Percentiles rank a stretch among this genome's conserved stretches.
These are phyloP conservation scores for Aspergillus egyptiacus DNA, from an alignment of 495 filamentous ascomycete species.

Conservation along the genomic window DNA sequence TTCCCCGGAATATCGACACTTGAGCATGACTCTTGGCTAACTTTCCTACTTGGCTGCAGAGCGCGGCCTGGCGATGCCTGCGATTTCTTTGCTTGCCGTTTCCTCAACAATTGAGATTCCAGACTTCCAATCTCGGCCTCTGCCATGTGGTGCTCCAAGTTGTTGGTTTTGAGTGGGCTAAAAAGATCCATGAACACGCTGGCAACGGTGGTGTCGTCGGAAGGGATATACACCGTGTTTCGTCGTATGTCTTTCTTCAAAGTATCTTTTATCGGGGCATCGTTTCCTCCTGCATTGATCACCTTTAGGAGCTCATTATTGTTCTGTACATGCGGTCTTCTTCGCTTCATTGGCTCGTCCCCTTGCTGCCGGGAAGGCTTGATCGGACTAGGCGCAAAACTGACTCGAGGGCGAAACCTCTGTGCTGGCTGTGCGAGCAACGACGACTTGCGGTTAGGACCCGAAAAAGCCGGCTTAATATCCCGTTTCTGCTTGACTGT, in stretches of 20 bases:
- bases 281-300: conserved; percentile 8
- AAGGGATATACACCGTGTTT: conserved; percentile 38
- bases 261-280: conserved; percentile 5
- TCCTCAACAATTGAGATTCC: conserved; percentile 22
- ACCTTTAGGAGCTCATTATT: conserved; percentile 16
- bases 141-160: not conserved
- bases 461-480: not conserved
- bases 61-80: conserved; percentile 26
- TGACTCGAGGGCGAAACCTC: conserved; percentile 34
- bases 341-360: conserved; percentile 7
- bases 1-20: conserved; percentile 34
- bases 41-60: conserved; percentile 31
- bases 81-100: conserved; percentile 27
- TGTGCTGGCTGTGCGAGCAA: conserved; percentile 41
- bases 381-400: conserved; percentile 20
- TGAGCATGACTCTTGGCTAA: conserved; percentile 26
- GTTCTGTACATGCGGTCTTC: conserved; percentile 2
- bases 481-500: conserved; percentile 18
- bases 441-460: conserved; percentile 26
- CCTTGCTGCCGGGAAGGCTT: conserved; percentile 10
- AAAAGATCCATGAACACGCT: conserved; percentile 41
- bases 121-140: conserved; percentile 23
- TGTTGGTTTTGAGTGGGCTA: conserved; percentile 29
- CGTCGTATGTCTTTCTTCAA: conserved; percentile 31
- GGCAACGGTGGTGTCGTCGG: conserved; percentile 36